Base-by-base conservation (phyloP, 2,329 filamentous ascomycete genomes). In the Phialophora tarda region DNA sequence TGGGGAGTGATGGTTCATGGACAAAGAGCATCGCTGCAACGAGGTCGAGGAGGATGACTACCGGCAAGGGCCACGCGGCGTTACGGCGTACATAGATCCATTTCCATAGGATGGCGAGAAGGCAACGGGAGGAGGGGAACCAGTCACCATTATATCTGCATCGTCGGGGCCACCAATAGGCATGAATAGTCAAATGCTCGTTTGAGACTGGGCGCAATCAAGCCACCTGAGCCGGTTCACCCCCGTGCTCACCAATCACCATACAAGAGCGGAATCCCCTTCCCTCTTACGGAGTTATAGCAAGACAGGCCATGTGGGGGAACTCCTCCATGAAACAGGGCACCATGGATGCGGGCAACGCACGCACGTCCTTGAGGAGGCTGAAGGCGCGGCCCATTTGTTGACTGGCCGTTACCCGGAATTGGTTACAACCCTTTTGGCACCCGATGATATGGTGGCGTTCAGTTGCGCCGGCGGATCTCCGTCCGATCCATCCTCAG, bases 341-440 rank as follows among this genome's bases (percentile, higher is more conserved):
- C 14, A 8, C 14, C 30, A 4, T 30, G 26, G 53, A 55, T 28
- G 17, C n/a, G 17, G 10, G 17, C n/a, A n/a, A 17, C 2, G 14
- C 53, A 56, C 14, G 38, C 17, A 44, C 38, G 17, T 21, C 28
- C 28, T 17, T 17, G 53, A 21, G 24, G 17, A 55, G 53, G 53
- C 53, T 55, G 53, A 55, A 55, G 26, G 3, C 5, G 28, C 17
- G 5, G 28, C 28, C n/a, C 21, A 24, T 51, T 14, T 28, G 48
- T 28, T 55, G 53, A 8, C 11, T 23, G 8, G 53, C 17, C 14
- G 53, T 30, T 34, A 30, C 28, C 53, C 53, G 28, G 53, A 55
- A 55, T 30, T 34, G 28, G 53, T 55, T 55, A 55, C 53, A 30
- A 55, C 53, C 53, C 53, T 24, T 26, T 55, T 55, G 23, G 53